Conservation (phyloP, 495 filamentous ascomycete species). For the Gamarada debralockiae region DNA sequence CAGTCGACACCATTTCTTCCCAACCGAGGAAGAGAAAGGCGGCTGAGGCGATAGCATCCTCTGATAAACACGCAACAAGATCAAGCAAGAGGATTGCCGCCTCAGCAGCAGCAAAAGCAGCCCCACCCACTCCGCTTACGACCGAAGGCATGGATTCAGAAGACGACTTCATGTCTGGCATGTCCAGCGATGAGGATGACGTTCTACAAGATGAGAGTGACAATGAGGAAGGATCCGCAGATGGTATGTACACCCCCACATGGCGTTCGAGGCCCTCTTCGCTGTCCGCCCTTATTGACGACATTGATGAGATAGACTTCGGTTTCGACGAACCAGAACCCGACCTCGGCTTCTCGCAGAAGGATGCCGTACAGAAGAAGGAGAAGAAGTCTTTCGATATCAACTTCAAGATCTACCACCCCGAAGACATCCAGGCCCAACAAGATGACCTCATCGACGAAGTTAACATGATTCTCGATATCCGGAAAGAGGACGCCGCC, state of each 20-base stretch:
- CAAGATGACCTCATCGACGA: constrained; percentile 84
- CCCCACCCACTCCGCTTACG: constrained; percentile 59
- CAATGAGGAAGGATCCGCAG: constrained; percentile 66
- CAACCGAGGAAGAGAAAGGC: constrained; percentile 87
- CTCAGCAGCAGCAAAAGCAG: constrained; percentile 37
- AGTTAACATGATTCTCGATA: constrained; percentile 80
- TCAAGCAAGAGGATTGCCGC: constrained; percentile 48
- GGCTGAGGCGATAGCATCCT: constrained; percentile 62
- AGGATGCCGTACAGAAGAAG: constrained; percentile 65
- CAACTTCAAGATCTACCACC: constrained; percentile 74
- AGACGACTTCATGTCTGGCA: constrained; percentile 83
- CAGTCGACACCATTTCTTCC: constrained; percentile 52
- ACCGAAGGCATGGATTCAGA: constrained; percentile 85
- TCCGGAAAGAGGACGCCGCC: constrained; percentile 80
- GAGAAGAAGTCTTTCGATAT: constrained; percentile 74
- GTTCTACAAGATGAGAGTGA: constrained; percentile 74
- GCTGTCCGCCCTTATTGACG: neutral
- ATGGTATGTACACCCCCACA: constrained; percentile 51
- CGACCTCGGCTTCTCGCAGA: constrained; percentile 71
- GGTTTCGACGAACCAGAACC: constrained; percentile 62
- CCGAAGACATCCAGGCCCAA: constrained; percentile 72
- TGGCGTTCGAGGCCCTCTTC: neutral
- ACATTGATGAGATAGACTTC: constrained; percentile 20
- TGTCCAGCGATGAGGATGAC: constrained; percentile 71
- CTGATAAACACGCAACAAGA: constrained; percentile 33